These are phyloP conservation scores for Ceratobasidium sp. DNA, from an alignment of 1,284 basidiomycete species.

Conservation along the genomic window DNA sequence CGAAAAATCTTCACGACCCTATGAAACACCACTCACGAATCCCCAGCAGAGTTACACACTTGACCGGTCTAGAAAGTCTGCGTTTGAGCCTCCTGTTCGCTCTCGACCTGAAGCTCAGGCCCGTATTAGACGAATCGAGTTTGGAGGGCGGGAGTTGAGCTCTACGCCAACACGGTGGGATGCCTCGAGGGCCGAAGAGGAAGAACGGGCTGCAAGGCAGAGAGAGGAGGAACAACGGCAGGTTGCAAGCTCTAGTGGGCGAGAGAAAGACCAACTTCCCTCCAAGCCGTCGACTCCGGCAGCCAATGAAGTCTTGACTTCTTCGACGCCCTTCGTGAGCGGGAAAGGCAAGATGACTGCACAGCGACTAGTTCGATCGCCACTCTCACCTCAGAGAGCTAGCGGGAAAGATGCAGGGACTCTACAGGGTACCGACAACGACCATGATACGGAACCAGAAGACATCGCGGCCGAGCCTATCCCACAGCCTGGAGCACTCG, in stretches of 20 bases:
- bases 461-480: background rate
- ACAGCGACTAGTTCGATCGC: conserved; percentile 12
- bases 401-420: background rate
- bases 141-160: background rate
- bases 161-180: conserved; percentile 6
- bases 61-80: conserved; percentile 21
- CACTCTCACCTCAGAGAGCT: background rate
- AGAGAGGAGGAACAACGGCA: background rate
- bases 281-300: background rate
- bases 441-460: conserved; percentile 16
- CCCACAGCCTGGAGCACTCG: background rate
- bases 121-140: conserved; percentile 3
- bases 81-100: conserved; percentile 14
- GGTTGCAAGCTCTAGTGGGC: background rate
- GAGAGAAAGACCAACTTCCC: background rate
- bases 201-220: background rate
- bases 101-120: conserved; percentile 3
- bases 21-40: conserved; percentile 5
- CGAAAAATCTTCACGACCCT: background rate
- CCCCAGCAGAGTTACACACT: background rate
- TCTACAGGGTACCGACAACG: background rate
- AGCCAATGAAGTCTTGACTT: conserved; percentile 16
- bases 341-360: background rate
- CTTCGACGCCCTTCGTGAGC: conserved; percentile 27
- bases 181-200: conserved; percentile 19